These are phyloP conservation scores for Xylaria sp. DNA, from an alignment of 2,329 filamentous ascomycete species.

Conservation along the genomic window DNA sequence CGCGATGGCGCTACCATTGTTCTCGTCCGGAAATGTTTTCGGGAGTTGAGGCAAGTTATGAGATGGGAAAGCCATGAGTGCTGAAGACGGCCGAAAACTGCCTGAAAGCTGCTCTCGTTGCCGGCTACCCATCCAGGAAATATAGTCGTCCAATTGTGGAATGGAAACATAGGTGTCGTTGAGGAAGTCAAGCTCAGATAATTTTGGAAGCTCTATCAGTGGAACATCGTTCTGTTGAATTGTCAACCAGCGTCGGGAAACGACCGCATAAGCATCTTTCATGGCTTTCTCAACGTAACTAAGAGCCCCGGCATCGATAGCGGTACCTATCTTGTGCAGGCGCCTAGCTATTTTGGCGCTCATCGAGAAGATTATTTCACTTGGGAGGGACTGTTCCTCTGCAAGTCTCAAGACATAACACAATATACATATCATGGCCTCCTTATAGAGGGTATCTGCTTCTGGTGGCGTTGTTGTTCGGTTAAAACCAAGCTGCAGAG, in stretches of 20 bases:
- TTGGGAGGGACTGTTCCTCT: neutral
- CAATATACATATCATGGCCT: constrained; percentile 19
- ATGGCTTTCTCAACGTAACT: neutral
- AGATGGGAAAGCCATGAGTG: constrained; percentile 14
- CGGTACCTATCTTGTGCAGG: constrained; percentile 12
- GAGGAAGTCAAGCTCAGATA: constrained; percentile 24
- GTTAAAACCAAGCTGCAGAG: constrained; percentile 53
- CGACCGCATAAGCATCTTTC: neutral
- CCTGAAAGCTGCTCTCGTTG: neutral
- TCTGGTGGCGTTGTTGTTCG: neutral
- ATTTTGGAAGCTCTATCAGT: neutral
- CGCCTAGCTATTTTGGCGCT: constrained; percentile 24
- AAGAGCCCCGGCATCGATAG: neutral
- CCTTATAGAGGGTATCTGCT: constrained; percentile 14
- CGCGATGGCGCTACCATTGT: neutral
- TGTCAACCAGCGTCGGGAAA: constrained; percentile 13
- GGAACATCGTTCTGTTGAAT: constrained; percentile 36
- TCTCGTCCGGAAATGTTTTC: neutral
- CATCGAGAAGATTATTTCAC: constrained; percentile 14
- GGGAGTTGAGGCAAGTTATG: constrained; percentile 12
- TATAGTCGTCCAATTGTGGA: constrained; percentile 21
- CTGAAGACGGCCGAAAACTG: constrained; percentile 9
- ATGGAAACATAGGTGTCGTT: constrained; percentile 12
- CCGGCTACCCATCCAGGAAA: constrained; percentile 11
- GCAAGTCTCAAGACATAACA: neutral